phyloP scores from a whole-genome alignment of 2,329 filamentous ascomycete genomes.

The Cladophialophora yegresii region DNA sequence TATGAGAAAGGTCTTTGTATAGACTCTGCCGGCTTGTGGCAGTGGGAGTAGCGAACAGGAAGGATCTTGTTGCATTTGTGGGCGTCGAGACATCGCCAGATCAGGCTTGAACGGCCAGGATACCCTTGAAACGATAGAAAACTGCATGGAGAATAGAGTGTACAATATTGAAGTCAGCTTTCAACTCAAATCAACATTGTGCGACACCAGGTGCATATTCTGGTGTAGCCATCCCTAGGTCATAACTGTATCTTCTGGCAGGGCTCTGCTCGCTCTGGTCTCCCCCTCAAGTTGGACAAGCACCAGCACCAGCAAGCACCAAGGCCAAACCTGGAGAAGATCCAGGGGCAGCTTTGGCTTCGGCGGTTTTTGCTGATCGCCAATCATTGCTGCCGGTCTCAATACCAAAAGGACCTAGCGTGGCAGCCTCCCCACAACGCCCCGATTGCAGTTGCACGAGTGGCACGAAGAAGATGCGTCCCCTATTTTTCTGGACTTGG shows the following conservation, averaged over 20 bases:
- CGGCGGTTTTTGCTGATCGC: constrained; percentile 3
- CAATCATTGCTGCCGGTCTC: neutral
- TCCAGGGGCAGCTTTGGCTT: constrained; percentile 6
- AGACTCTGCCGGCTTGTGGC: constrained; percentile 1
- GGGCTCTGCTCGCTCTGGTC: too few relatives aligned
- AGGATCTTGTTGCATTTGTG: constrained; percentile 9
- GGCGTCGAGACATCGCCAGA: neutral
- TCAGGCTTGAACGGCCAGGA: constrained; percentile 12
- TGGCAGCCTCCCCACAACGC: neutral
- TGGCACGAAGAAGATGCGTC: constrained; percentile 16
- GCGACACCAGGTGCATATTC: neutral
- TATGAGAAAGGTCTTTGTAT: constrained; percentile 25
- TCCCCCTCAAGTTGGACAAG: neutral
- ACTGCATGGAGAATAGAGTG: constrained; percentile 17
- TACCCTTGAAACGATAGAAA: constrained; percentile 15
- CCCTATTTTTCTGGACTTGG: constrained; percentile 25
- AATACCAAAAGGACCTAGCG: neutral
- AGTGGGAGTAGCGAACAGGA: constrained; percentile 1
- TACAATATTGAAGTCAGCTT: constrained; percentile 24
- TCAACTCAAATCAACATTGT: constrained; percentile 10
- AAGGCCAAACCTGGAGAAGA: constrained; percentile 1
- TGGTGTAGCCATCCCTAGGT: too few relatives aligned
- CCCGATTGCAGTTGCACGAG: constrained; percentile 4
- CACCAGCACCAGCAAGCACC: neutral
- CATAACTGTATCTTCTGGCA: too few relatives aligned